phyloP scores from a whole-genome alignment of 768 basidiomycete genomes.

The Russula ochroleuca region DNA sequence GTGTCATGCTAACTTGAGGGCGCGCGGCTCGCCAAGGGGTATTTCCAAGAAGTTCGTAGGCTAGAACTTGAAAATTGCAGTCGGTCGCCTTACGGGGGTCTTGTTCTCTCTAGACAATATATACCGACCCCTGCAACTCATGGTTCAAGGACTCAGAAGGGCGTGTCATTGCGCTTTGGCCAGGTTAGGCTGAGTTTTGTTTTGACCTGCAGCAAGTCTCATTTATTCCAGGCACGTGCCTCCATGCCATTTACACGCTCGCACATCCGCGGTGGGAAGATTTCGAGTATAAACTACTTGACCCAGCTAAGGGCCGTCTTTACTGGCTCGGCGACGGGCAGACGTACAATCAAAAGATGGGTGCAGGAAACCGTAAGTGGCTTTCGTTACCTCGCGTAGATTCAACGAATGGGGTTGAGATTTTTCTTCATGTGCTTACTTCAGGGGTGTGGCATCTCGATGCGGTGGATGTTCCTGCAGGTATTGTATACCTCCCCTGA shows the following conservation, averaged over 20 bases:
- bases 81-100: background rate
- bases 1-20: background rate
- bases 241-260: conserved; percentile 49
- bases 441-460: conserved; percentile 47
- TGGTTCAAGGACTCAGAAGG: conserved; percentile 67
- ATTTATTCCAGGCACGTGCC: conserved; percentile 41
- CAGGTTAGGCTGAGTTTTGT: conserved; percentile 40
- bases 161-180: conserved; percentile 55
- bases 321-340: conserved; percentile 61
- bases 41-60: conserved; percentile 42
- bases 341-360: conserved; percentile 47
- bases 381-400: background rate
- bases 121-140: conserved; percentile 51
- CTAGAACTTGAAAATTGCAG: too few relatives aligned
- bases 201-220: too few relatives aligned
- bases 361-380: conserved; percentile 9
- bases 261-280: conserved; percentile 63
- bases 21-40: conserved; percentile 35
- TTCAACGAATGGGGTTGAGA: background rate
- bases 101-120: conserved; percentile 45
- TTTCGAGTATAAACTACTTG: conserved; percentile 48
- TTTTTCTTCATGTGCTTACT: background rate
- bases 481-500: conserved; percentile 27
- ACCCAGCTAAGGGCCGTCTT: conserved; percentile 45
- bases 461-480: conserved; percentile 43